Evolutionary conservation across 2,329 filamentous ascomycete species (phyloP).

Genomic region (Penicillium sp.): DNA sequence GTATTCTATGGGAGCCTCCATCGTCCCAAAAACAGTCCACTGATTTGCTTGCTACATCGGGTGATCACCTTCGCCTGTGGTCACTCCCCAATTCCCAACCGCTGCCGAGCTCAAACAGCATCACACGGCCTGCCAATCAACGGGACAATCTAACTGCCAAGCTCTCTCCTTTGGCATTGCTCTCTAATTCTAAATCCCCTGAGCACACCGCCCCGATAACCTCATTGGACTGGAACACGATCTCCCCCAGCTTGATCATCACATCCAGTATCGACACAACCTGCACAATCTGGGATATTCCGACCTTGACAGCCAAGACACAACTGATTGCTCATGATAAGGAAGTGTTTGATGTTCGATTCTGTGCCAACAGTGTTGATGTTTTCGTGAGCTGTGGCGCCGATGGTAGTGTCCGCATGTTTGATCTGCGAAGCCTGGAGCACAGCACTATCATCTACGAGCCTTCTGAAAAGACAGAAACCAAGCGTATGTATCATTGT

Average conservation of each 20-base stretch:
- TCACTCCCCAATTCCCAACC: conserved; percentile 71
- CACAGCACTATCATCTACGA: conserved; percentile 99
- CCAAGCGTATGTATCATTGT: conserved; percentile 53
- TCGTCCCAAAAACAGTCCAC: conserved; percentile 94
- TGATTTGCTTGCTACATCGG: conserved; percentile 90
- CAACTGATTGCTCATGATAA: conserved; percentile 98
- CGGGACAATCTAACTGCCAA: conserved; percentile 68
- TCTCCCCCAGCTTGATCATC: conserved; percentile 95
- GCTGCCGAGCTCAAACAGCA: conserved; percentile 64
- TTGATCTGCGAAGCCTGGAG: conserved; percentile 91
- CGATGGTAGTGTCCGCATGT: conserved; percentile 97
- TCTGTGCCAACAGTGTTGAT: conserved; percentile 97
- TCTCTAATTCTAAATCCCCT: conserved; percentile 97
- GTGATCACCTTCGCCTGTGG: conserved; percentile 91
- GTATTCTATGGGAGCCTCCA: conserved; percentile 92
- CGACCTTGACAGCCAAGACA: conserved; percentile 94
- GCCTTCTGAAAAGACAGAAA: conserved; percentile 77
- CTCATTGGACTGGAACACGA: conserved; percentile 95
- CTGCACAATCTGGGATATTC: conserved; percentile 99
- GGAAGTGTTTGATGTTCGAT: conserved; percentile 96
- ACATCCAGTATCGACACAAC: conserved; percentile 99
- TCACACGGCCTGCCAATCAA: conserved; percentile 64
- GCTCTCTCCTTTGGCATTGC: conserved; percentile 83
- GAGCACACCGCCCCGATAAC: conserved; percentile 97
- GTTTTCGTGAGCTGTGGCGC: conserved; percentile 98